Evolutionary conservation across 257 asterid genomes (phyloP), one percentile per base, ranked within the genome.

Genomic region (Solanum phureja): DNA sequence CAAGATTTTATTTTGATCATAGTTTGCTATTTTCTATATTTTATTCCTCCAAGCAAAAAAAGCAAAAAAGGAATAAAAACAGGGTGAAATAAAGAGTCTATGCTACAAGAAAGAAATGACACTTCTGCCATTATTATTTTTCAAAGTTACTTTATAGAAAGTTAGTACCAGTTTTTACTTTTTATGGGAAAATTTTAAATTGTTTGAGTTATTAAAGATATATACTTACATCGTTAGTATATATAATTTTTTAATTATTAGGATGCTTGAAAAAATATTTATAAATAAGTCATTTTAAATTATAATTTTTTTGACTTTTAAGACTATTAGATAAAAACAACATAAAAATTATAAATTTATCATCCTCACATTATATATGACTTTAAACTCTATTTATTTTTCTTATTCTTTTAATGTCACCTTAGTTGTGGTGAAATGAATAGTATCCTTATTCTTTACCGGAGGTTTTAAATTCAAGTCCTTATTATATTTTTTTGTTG

Each of bases 201-300:
- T 27, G 13, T 5, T 68, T 27, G 35, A 66, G 19, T 27, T 66
- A 2, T 52, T 16, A 52, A 66, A 11, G 35, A 12, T 66, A 27
- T 66, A 2, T 66, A 5, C 52, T 42, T 60, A 8, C 9, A 3
- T 27, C 5, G 8, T 66, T 11, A 66, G 13, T 24, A 24, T 64
- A 64, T 64, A 64, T n/a, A 42, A 10, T 3, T 10, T 64, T 64
- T 4, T 5, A 24, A 66, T 66, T 27, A 6, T 12, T 5, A 27
- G 21, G 74, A 24, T 18, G 2, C 35, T 27, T 10, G 21, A 3
- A 24, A 66, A 62, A 66, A 24, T 62, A 66, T 66, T 14, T 2
- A 24, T 66, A 24, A 6, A 12, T 66, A 4, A 52, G 35, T n/a
- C 8, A 1, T 92, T 81, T 88, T 91, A 87, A 91, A 93, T 89